phyloP scores from a whole-genome alignment of 768 basidiomycete species.

The Dacryopinax primogenitus region DNA sequence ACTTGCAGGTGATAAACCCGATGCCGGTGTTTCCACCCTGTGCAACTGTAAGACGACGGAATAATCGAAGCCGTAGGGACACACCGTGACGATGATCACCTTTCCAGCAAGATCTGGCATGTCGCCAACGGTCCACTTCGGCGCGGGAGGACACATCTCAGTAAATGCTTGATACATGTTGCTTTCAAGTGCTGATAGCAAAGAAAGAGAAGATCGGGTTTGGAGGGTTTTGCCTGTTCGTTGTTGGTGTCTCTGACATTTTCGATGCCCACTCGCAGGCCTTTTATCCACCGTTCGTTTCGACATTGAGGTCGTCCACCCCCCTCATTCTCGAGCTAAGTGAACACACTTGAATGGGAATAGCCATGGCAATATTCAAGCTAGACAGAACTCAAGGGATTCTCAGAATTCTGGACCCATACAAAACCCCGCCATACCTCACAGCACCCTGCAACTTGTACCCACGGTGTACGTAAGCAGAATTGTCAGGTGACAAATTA shows the following conservation, averaged over 20 bases:
- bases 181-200: background rate
- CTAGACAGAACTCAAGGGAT: too few species aligned
- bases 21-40: constrained; percentile 4
- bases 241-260: background rate
- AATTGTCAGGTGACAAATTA: too few species aligned
- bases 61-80: background rate
- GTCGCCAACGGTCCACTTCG: constrained; percentile 25
- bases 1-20: constrained; percentile 2
- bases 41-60: background rate
- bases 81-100: constrained; percentile 28
- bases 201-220: background rate
- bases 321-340: too few species aligned
- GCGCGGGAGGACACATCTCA: constrained; percentile 15
- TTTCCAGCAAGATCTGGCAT: constrained; percentile 29
- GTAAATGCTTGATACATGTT: background rate
- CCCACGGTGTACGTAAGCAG: background rate
- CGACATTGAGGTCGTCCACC: too few species aligned
- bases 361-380: too few species aligned
- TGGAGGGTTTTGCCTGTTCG: background rate
- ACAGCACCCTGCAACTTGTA: background rate
- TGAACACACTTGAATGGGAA: too few species aligned
- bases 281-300: too few species aligned
- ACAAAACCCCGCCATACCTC: background rate
- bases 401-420: too few species aligned
- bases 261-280: background rate